A percentile compares a stretch with the other conserved stretches of the same genome.
phyloP scores from a whole-genome alignment of 2,329 filamentous ascomycete species.

The Sphaerulina vaccinii region DNA sequence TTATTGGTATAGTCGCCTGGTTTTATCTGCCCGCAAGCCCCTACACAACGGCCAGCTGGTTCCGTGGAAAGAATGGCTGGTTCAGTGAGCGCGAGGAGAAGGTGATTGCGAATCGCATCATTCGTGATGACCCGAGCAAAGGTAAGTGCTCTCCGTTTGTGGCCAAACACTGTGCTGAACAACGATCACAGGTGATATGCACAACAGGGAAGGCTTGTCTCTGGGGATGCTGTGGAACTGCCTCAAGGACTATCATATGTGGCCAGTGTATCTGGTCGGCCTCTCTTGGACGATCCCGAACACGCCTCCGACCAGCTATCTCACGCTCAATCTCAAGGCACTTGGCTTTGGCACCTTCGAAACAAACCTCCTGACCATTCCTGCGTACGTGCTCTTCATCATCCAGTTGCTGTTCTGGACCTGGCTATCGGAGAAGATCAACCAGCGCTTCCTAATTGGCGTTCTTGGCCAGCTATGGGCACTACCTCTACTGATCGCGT shows the following conservation, averaged over 20 bases:
- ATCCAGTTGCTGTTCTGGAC: slow-evolving; percentile 51
- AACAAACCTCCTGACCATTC: slow-evolving; percentile 45
- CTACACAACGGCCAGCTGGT: slow-evolving; percentile 60
- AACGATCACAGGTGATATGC: slow-evolving; percentile 60
- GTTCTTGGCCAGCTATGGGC: slow-evolving; percentile 44
- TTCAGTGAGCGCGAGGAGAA: slow-evolving; percentile 60
- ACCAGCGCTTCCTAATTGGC: slow-evolving; percentile 53
- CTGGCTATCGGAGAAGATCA: slow-evolving; percentile 51
- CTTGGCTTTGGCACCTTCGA: slow-evolving; percentile 45
- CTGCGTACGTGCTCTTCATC: slow-evolving; percentile 50
- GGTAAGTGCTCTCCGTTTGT: too few relatives aligned
- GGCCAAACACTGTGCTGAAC: too few relatives aligned
- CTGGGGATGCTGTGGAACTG: slow-evolving; percentile 50
- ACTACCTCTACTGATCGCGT: slow-evolving; percentile 42
- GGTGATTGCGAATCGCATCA: slow-evolving; percentile 65
- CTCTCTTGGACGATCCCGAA: slow-evolving; percentile 31
- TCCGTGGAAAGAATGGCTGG: slow-evolving; percentile 62
- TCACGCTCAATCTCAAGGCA: slow-evolving; percentile 42
- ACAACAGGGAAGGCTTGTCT: slow-evolving; percentile 57
- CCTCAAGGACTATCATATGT: slow-evolving; percentile 33
- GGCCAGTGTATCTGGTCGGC: slow-evolving; percentile 24
- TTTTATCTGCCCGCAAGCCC: slow-evolving; percentile 59
- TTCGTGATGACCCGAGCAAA: slow-evolving; percentile 63
- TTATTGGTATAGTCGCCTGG: slow-evolving; percentile 55
- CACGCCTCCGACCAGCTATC: slow-evolving; percentile 40